phyloP scores from a whole-genome alignment of 768 basidiomycete species.

The Lactarius sp. region DNA sequence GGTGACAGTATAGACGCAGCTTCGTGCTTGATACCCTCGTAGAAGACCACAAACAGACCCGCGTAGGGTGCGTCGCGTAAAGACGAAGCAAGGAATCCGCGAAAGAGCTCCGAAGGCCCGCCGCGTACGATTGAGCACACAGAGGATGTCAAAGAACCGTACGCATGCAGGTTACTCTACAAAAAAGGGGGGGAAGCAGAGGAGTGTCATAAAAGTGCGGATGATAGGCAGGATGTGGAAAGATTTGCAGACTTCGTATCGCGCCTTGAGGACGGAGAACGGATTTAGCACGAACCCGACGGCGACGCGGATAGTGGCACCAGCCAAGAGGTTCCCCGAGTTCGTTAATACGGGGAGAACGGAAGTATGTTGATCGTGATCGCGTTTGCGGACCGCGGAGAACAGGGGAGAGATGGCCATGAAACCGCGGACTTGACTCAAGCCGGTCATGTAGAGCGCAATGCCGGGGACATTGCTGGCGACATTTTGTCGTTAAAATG shows the following conservation, averaged over 20 bases:
- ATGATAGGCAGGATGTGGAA: neutral
- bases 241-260: constrained; percentile 66
- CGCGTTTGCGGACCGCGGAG: constrained; percentile 31
- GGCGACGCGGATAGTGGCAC: constrained; percentile 71
- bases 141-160: constrained; percentile 56
- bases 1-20: constrained; percentile 48
- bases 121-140: constrained; percentile 55
- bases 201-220: neutral
- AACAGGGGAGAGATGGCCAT: constrained; percentile 76
- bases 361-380: constrained; percentile 35
- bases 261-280: constrained; percentile 85
- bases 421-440: constrained; percentile 74
- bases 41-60: constrained; percentile 82
- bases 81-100: constrained; percentile 82
- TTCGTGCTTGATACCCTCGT: constrained; percentile 80
- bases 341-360: constrained; percentile 66
- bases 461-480: constrained; percentile 90
- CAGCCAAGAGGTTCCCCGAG: constrained; percentile 81
- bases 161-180: constrained; percentile 75
- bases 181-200: neutral
- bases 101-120: constrained; percentile 77
- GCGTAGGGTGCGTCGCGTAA: constrained; percentile 95
- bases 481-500: too few species aligned
- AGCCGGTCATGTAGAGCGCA: constrained; percentile 83
- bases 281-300: constrained; percentile 88